Base-by-base conservation (phyloP, 768 basidiomycete genomes). In the Leucosporidium scottii region DNA sequence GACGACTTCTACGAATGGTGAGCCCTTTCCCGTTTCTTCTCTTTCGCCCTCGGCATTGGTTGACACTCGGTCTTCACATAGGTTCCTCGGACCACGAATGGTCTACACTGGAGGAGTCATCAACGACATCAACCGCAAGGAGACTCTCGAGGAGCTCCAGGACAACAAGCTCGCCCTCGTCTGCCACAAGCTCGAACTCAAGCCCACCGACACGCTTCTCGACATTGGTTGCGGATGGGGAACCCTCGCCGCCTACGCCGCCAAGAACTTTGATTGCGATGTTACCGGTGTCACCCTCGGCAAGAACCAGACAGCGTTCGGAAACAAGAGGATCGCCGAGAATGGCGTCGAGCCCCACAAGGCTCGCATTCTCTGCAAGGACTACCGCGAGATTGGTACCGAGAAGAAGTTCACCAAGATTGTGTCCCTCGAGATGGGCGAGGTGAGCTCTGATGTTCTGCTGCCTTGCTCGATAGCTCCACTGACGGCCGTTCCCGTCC, bases 81-180 rank as follows among this genome's bases (percentile, higher is more conserved):
- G 88, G 89, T 94, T 94, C 85, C 84, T 96, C 53, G 92, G 92
- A 15, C 89, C 90, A 8, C 88, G 91, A 68, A 96, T 96, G 94
- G 85, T 99, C 77, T 99, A 98, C 79, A 99, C 96, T 17, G 93
- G 90, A 31, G 96, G 96, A 71, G 82, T 99, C 61, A 84, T 97
- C 64, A 80, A 81, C 30, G 85, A 89, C 76, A 80, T 88, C 67
- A 84, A 84, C 71, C 80, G 82, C 51, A 82, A 87, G 70, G 88
- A 97, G 78, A 86, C 91, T 18, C 84, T 99, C 57, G 94, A 98
- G 78, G 83, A 92, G 73, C 85, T 99, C 15, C 96, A 99, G 82
- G 94, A 98, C 79, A 99, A 98, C 84, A 98, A 99, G 79, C 87
- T 99, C 63, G 86, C 88, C 21, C 80, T 96, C 67, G 94, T 99